Percentiles rank a stretch among this genome's conserved stretches.
Evolutionary conservation across 1,284 basidiomycete species (phyloP).

Genomic region (Moesziomyces globuligerus): DNA sequence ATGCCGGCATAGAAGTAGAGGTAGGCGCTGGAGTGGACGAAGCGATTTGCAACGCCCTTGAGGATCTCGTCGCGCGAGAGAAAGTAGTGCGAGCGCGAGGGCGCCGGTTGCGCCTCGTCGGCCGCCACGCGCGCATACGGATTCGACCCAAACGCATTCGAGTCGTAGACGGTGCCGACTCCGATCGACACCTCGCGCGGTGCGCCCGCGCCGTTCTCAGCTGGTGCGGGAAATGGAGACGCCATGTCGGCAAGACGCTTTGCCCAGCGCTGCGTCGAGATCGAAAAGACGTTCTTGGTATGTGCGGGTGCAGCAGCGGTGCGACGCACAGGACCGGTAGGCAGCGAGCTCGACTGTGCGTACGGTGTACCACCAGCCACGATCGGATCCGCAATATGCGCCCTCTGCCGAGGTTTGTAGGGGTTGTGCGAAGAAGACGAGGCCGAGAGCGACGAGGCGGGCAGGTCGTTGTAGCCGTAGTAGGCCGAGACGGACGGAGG

Average conservation of each 20-base stretch:
- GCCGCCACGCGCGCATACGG: conserved; percentile 18
- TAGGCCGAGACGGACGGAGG: conserved; percentile 11
- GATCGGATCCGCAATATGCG: conserved; percentile 38
- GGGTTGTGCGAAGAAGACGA: background rate
- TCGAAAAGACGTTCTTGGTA: conserved; percentile 48
- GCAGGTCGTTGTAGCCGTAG: conserved; percentile 35
- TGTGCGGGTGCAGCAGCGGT: conserved; percentile 23
- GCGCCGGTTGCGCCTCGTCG: conserved; percentile 10
- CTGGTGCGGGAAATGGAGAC: conserved; percentile 10
- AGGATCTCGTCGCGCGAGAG: conserved; percentile 61
- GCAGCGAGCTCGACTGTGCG: conserved; percentile 21
- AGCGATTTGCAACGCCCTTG: conserved; percentile 65
- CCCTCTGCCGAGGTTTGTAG: conserved; percentile 15
- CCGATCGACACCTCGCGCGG: conserved; percentile 30
- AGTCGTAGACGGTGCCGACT: conserved; percentile 38
- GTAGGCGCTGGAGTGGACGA: conserved; percentile 65
- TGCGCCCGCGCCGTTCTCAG: conserved; percentile 1
- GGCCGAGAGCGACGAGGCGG: conserved; percentile 10
- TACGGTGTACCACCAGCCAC: conserved; percentile 23
- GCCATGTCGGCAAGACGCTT: conserved; percentile 38
- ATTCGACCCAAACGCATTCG: conserved; percentile 19
- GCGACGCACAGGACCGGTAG: conserved; percentile 27
- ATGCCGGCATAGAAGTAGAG: conserved; percentile 65
- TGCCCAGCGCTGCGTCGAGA: conserved; percentile 47
- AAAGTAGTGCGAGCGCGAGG: conserved; percentile 55